Base-by-base conservation (phyloP, 106 monocot species). In the Phalaenopsis equestris region DNA sequence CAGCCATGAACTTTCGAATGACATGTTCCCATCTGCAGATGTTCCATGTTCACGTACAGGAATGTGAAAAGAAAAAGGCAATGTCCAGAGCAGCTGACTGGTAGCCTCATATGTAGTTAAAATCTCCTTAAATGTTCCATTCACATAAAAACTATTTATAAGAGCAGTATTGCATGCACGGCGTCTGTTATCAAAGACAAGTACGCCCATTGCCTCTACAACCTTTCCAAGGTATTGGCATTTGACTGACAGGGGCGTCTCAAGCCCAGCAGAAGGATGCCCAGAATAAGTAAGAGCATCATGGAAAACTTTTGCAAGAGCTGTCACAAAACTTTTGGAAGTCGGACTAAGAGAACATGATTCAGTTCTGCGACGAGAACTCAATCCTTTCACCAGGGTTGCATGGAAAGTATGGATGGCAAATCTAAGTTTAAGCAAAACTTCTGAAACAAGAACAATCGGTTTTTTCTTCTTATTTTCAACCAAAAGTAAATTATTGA, bases 71-170 rank as follows among this genome's bases (percentile, higher is more conserved):
- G 86, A 83, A 47, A 81, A 84, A 80, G 93, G 90, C 15, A 84
- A 65, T 1, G 89, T 93, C 90, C 90, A 93, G 16, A 93, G 80
- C 41, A 94, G 73, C 74, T 91, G 91, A 64, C 89, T 91, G 16
- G 89, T 94, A 3, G 94, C 94, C 83, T 88, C 88, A 86, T 85
- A 94, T 78, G 94, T 94, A 18, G 85, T 88, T 48, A 94, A 80
- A 77, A 94, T 75, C 78, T 89, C 89, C 78, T 94, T 89, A 37
- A 94, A 88, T 79, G 89, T 86, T 73, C 94, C 94, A 82, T 85
- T 86, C 6, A 86, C 91, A 80, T 91, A 94, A 65, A 94, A 91
- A n/a, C 94, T 82, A 75, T 94, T 94, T 49, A 94, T 86, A 46
- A 91, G 41, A 41, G 83, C 77, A 41, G 91, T 49, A 84, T 85